Evolutionary conservation across 345 rosid genomes (phyloP), one percentile per base, ranked within the genome.

Genomic region (Arabis alpina): DNA sequence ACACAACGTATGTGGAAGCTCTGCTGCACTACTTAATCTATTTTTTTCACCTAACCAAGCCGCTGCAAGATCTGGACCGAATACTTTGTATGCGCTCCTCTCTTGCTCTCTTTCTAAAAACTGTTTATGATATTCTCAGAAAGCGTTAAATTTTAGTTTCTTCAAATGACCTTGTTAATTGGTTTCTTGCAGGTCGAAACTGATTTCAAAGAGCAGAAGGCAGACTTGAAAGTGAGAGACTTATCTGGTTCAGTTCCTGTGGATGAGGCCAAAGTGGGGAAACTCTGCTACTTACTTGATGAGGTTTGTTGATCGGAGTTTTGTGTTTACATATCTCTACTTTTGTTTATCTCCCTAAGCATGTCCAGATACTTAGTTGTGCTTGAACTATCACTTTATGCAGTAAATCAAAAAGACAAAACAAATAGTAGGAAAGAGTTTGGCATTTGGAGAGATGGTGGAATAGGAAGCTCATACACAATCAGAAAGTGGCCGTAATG

Each of bases 41-140:
- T 75, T 87, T 88, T 79, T 94, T 92, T 64, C 86, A 89, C 75
- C 84, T 98, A 64, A 89, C 93, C 7, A 93, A 92, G 77, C 99
- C 99, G 5, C 70, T 94, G 83, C 93, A 90, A 84, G 99, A 94
- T 82, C 82, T 94, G 75, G 96, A 83, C 64, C 65, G 90, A 75
- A 88, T 89, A 59, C 82, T 92, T 59, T 77, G 99, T 92, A 57
- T 32, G 13, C 32, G 2, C 47, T 28, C 48, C 3, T 3, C 3
- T 3, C 3, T 3, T 28, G 7, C 28, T 61, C 10, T 36, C 40
- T 60, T 68, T 57, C 11, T 67, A 16, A 54, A 10, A 53, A 10
- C 37, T 52, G 45, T 11, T 30, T 16, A 27, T 60, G 44, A 37
- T 53, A 27, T 63, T 9, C 34, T 42, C 10, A 11, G 14, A 30